These are phyloP conservation scores for Tremella yokohamensis DNA, from an alignment of 768 basidiomycete species.

Conservation along the genomic window DNA sequence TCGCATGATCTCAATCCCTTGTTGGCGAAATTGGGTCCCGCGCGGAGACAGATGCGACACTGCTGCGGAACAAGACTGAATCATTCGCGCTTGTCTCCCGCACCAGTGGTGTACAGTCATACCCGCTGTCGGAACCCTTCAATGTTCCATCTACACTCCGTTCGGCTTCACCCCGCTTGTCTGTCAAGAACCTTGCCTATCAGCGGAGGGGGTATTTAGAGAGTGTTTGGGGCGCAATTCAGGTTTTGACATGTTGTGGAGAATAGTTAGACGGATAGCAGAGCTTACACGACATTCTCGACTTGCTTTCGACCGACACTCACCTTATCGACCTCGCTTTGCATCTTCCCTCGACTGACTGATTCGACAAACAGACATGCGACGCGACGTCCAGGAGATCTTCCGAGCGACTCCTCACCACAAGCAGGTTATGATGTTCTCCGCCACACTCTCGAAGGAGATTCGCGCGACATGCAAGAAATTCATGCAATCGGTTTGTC, in stretches of 20 bases:
- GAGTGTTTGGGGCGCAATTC: too few relatives aligned
- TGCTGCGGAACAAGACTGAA: background rate
- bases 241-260: too few relatives aligned
- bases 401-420: constrained; percentile 98
- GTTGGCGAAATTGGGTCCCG: too few relatives aligned
- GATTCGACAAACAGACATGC: constrained; percentile 77
- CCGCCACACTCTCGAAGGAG: constrained; percentile 94
- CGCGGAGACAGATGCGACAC: background rate
- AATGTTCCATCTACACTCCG: background rate
- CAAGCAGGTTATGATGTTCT: constrained; percentile 99
- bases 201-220: too few relatives aligned
- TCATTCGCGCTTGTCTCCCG: too few relatives aligned
- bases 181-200: background rate
- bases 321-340: background rate
- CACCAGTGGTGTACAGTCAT: too few relatives aligned
- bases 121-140: too few relatives aligned
- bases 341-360: background rate
- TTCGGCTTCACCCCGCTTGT: constrained; percentile 1
- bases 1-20: too few relatives aligned
- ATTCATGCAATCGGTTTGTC: constrained; percentile 94
- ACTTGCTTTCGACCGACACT: too few relatives aligned
- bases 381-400: constrained; percentile 99
- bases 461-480: constrained; percentile 98
- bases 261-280: too few relatives aligned
- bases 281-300: constrained; percentile 3